Evolutionary conservation across 2,329 filamentous ascomycete genomes (phyloP).

Genomic region (Diplodia mutila): DNA sequence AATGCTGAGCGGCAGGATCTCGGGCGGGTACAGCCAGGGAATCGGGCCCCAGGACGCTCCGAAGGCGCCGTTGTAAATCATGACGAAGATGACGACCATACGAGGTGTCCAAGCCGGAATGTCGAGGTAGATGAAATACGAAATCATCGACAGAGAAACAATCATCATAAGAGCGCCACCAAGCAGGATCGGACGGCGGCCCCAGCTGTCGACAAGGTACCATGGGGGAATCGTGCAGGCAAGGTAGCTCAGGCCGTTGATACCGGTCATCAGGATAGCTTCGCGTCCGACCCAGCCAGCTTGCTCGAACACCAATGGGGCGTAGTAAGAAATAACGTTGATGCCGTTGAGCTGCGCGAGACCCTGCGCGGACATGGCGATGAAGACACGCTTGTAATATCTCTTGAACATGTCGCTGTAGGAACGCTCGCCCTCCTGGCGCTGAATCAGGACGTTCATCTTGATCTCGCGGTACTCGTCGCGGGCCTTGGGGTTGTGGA

Average conservation of each 20-base stretch:
- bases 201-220: constrained; percentile 94
- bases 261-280: constrained; percentile 94
- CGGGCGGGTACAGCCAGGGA: constrained; percentile 97
- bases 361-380: constrained; percentile 97
- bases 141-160: constrained; percentile 83
- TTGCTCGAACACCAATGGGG: constrained; percentile 92
- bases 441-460: constrained; percentile 91
- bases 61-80: constrained; percentile 98
- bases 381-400: constrained; percentile 90
- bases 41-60: constrained; percentile 98
- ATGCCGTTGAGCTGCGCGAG: constrained; percentile 97
- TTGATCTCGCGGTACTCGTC: constrained; percentile 99
- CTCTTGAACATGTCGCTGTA: constrained; percentile 94
- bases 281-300: constrained; percentile 92
- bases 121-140: constrained; percentile 93
- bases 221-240: constrained; percentile 92
- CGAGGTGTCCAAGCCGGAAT: constrained; percentile 71
- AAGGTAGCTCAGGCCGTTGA: constrained; percentile 91
- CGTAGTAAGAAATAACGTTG: constrained; percentile 99
- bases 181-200: constrained; percentile 84
- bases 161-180: constrained; percentile 90
- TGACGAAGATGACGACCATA: constrained; percentile 90
- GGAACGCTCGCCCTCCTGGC: constrained; percentile 90
- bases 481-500: constrained; percentile 87
- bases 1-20: constrained; percentile 95